Base-by-base conservation (phyloP, 257 asterid genomes). In the Cordia subcordata region DNA sequence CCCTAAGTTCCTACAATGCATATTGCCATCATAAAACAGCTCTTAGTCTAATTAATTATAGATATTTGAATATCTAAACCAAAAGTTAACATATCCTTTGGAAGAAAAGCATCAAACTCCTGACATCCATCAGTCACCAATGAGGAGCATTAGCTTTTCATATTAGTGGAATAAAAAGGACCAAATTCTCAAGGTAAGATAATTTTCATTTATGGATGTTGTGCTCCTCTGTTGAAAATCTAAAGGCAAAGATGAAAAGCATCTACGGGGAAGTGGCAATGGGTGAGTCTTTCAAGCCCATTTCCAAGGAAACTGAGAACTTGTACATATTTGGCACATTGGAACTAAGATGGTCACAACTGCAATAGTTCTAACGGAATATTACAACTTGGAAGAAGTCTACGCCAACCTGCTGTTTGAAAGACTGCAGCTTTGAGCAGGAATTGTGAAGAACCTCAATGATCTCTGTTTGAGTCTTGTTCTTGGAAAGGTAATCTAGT, bases 381-480 rank as follows among this genome's bases (percentile, higher is more conserved):
- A 50, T 45, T 52, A 58, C 20, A 60, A 45, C 38, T 49, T 52
- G 67, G 54, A 49, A 57, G 22, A 19, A 11, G 12, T 63, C 22
- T 58, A 45, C 18, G 21, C 54, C n/a, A 68, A 93, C 96, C 96
- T 85, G 88, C 73, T 84, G 67, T 79, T 77, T 77, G 77, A 82
- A 81, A 50, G 85, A 71, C 52, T 65, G 85, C 71, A 89, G 55
- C 78, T 71, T 85, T 14, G 81, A 73, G 84, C 97, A 93, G 37
- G 91, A 75, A 61, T 86, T 75, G 72, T 83, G 95, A 77, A 89
- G 89, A 62, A 56, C 63, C 65, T 53, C 61, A 57, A 86, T 72
- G 72, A 93, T 80, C 72, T 93, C 84, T 21, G 72, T 73, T 62
- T 85, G 85, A 51, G 96, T 86, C 67, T 81, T 85, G 82, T 93